Percentiles rank a stretch among this genome's conserved stretches.
Evolutionary conservation across 495 filamentous ascomycete species (phyloP).

Genomic region (Lichina pygmaea): DNA sequence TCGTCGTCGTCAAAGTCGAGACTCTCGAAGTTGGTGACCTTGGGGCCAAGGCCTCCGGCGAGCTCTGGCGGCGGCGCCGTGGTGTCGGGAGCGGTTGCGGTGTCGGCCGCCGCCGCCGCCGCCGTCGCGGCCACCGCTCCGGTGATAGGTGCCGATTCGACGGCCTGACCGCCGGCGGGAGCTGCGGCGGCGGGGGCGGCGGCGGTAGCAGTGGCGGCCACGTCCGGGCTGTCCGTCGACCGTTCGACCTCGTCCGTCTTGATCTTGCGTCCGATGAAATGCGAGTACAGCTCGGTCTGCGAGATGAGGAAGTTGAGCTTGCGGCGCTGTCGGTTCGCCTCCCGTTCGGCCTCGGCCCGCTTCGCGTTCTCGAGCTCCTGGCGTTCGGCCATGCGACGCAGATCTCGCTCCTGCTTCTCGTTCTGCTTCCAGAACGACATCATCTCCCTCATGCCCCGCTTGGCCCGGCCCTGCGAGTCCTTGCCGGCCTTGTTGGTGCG

Average conservation of each 20-base stretch:
- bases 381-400: constrained; percentile 78
- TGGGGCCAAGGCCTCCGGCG: constrained; percentile 26
- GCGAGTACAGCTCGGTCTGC: constrained; percentile 93
- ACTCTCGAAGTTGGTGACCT: constrained; percentile 79
- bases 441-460: constrained; percentile 98
- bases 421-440: constrained; percentile 99
- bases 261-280: constrained; percentile 98
- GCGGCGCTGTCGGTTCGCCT: constrained; percentile 87
- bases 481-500: constrained; percentile 96
- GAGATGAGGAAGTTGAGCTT: constrained; percentile 99
- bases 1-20: constrained; percentile 92
- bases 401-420: constrained; percentile 85
- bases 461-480: constrained; percentile 87
- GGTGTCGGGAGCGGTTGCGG: neutral
- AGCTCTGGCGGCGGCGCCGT: constrained; percentile 17
- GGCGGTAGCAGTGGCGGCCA: constrained; percentile 25
- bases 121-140: neutral
- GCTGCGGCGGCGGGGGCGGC: constrained; percentile 19
- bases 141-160: neutral
- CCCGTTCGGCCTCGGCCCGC: constrained; percentile 86
- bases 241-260: constrained; percentile 83
- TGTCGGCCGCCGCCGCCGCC: neutral
- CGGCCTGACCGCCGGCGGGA: constrained; percentile 3
- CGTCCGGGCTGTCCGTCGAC: constrained; percentile 48
- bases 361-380: constrained; percentile 92